Evolutionary conservation across 495 filamentous ascomycete genomes (phyloP).

Genomic region (Aspergillus haitiensis): DNA sequence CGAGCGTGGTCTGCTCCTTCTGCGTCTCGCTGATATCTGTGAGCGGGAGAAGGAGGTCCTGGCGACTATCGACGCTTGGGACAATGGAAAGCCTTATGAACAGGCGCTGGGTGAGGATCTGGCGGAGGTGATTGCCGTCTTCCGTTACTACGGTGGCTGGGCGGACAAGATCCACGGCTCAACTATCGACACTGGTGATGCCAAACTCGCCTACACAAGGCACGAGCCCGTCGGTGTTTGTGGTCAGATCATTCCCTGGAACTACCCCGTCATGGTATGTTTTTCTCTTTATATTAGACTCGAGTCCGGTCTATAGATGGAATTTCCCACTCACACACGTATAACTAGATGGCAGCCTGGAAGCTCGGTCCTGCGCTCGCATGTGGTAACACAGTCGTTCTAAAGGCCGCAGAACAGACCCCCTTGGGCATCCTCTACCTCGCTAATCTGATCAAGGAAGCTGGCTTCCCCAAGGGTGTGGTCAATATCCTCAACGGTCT

Average conservation of each 20-base stretch:
- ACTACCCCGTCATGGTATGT: conserved; percentile 66
- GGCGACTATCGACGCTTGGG: conserved; percentile 92
- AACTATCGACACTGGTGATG: conserved; percentile 74
- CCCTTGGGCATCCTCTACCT: conserved; percentile 83
- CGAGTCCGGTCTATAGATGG: no score
- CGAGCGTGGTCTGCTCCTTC: conserved; percentile 75
- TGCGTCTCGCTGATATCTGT: conserved; percentile 72
- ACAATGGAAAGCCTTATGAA: conserved; percentile 88
- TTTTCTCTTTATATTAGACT: no score
- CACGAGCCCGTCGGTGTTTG: conserved; percentile 90
- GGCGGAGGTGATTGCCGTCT: conserved; percentile 62
- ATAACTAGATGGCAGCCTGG: conserved; percentile 76
- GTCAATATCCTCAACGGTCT: conserved; percentile 88
- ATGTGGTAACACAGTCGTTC: conserved; percentile 81
- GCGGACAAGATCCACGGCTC: conserved; percentile 92
- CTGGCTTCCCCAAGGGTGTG: conserved; percentile 92
- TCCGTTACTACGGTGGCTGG: conserved; percentile 89
- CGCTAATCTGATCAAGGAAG: conserved; percentile 81
- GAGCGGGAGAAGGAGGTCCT: conserved; percentile 70
- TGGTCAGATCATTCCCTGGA: conserved; percentile 81
- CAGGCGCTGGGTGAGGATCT: conserved; percentile 73
- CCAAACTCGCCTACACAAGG: conserved; percentile 88
- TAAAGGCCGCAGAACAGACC: conserved; percentile 93
- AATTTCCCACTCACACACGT: no score
- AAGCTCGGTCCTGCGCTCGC: conserved; percentile 88